Evolutionary conservation across 2,329 filamentous ascomycete genomes (phyloP).

Genomic region (Alternaria sp.): DNA sequence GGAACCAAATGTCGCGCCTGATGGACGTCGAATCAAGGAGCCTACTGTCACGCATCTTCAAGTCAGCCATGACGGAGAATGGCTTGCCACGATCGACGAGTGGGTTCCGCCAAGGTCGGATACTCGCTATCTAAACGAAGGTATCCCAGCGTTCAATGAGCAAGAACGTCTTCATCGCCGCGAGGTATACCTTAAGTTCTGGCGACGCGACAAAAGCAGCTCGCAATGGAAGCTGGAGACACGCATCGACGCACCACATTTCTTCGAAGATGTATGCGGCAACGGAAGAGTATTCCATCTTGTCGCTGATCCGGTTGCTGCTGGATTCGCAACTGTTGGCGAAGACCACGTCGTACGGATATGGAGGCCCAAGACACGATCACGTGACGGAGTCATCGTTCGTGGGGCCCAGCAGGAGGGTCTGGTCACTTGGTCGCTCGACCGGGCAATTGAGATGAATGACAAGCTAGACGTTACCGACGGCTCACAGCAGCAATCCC

Average conservation of each 20-base stretch:
- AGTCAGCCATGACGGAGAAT: slow-evolving; percentile 81
- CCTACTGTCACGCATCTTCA: slow-evolving; percentile 79
- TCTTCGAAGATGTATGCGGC: slow-evolving; percentile 56
- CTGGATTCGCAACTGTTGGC: slow-evolving; percentile 85
- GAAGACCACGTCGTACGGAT: slow-evolving; percentile 79
- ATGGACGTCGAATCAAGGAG: slow-evolving; percentile 75
- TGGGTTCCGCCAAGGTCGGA: slow-evolving; percentile 82
- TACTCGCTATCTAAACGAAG: slow-evolving; percentile 63
- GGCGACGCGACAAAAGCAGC: slow-evolving; percentile 70
- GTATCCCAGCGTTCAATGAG: slow-evolving; percentile 52
- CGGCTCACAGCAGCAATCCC: slow-evolving; percentile 32
- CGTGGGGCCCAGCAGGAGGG: slow-evolving; percentile 62
- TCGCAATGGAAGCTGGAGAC: slow-evolving; percentile 76
- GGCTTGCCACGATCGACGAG: slow-evolving; percentile 91
- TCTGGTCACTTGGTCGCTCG: slow-evolving; percentile 78
- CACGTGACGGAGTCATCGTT: slow-evolving; percentile 71
- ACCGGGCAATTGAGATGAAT: slow-evolving; percentile 61
- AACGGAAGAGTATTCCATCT: slow-evolving; percentile 74
- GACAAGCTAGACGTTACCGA: slow-evolving; percentile 44
- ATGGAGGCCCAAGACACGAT: slow-evolving; percentile 78
- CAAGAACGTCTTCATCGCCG: slow-evolving; percentile 61
- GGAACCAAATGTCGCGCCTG: slow-evolving; percentile 76
- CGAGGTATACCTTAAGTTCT: slow-evolving; percentile 91
- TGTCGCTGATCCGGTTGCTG: slow-evolving; percentile 71
- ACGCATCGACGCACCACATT: slow-evolving; percentile 84